phyloP scores from a whole-genome alignment of 768 basidiomycete genomes.

The Boletus edulis region DNA sequence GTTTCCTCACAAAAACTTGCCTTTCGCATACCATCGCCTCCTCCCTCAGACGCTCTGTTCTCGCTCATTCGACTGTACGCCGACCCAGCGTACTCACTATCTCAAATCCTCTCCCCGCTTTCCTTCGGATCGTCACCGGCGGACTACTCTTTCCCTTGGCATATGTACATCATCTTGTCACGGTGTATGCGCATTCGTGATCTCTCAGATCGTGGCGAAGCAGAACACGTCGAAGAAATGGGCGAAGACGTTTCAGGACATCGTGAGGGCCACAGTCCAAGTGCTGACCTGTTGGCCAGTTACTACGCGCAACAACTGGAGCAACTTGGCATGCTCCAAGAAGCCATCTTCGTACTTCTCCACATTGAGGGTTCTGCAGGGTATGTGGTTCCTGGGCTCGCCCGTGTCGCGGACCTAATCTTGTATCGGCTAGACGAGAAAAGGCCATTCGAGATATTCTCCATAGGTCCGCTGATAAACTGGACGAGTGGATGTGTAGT shows the following conservation, averaged over 20 bases:
- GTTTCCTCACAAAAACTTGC: slow-evolving; percentile 21
- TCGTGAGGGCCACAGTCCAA: slow-evolving; percentile 76
- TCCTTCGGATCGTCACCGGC: slow-evolving; percentile 72
- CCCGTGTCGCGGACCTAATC: slow-evolving; percentile 2
- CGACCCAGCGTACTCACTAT: slow-evolving; percentile 68
- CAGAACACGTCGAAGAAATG: slow-evolving; percentile 35
- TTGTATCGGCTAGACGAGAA: slow-evolving; percentile 58
- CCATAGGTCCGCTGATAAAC: slow-evolving; percentile 57
- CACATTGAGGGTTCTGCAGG: slow-evolving; percentile 80
- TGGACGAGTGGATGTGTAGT: slow-evolving; percentile 72
- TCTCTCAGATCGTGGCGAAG: slow-evolving; percentile 75
- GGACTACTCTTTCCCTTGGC: slow-evolving; percentile 90
- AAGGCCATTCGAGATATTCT: slow-evolving; percentile 82
- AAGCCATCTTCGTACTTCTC: slow-evolving; percentile 85
- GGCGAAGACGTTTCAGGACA: slow-evolving; percentile 42
- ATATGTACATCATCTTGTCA: slow-evolving; percentile 85
- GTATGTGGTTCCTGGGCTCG: slow-evolving; percentile 42
- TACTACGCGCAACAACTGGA: slow-evolving; percentile 89
- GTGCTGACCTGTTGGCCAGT: slow-evolving; percentile 78
- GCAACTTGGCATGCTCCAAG: slow-evolving; percentile 72
- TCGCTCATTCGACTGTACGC: slow-evolving; percentile 77
- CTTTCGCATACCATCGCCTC: slow-evolving; percentile 45
- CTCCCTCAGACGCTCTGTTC: slow-evolving; percentile 71
- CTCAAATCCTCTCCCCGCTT: slow-evolving; percentile 63
- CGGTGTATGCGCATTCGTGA: slow-evolving; percentile 81